phyloP scores from a whole-genome alignment of 2,329 filamentous ascomycete genomes.

The Fusarium marasasianum region DNA sequence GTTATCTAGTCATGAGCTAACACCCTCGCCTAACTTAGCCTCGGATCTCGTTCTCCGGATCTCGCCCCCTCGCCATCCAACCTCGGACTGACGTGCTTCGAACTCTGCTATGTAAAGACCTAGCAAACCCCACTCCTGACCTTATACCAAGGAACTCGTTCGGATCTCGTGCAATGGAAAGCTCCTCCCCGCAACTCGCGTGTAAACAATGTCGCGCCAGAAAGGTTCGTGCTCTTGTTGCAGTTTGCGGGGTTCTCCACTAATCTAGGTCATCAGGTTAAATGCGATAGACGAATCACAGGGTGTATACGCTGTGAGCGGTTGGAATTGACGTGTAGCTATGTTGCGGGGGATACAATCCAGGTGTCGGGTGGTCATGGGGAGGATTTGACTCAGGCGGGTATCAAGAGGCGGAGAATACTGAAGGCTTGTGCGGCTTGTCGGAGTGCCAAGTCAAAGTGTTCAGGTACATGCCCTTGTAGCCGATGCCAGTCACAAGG shows the following conservation, averaged over 20 bases:
- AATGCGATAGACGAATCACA: constrained; percentile 36
- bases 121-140: background rate
- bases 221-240: constrained; percentile 26
- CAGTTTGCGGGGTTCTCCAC: background rate
- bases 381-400: constrained; percentile 40
- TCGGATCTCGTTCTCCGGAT: constrained; percentile 35
- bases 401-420: constrained; percentile 40
- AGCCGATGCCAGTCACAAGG: constrained; percentile 40
- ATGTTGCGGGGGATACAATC: background rate
- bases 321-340: constrained; percentile 24
- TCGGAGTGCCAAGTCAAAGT: constrained; percentile 48
- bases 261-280: constrained; percentile 31
- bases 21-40: background rate
- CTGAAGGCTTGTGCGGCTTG: constrained; percentile 47
- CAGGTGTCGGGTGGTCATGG: background rate
- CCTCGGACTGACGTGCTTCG: constrained; percentile 22
- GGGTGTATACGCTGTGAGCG: constrained; percentile 35
- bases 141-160: background rate
- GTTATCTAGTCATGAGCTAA: background rate
- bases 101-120: background rate
- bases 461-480: constrained; percentile 47
- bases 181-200: background rate
- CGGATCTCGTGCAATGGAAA: constrained; percentile 30
- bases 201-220: constrained; percentile 41
- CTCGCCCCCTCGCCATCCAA: constrained; percentile 11